These are phyloP conservation scores for Fusarium veterinarium DNA, from an alignment of 2,329 filamentous ascomycete genomes.

Conservation along the genomic window DNA sequence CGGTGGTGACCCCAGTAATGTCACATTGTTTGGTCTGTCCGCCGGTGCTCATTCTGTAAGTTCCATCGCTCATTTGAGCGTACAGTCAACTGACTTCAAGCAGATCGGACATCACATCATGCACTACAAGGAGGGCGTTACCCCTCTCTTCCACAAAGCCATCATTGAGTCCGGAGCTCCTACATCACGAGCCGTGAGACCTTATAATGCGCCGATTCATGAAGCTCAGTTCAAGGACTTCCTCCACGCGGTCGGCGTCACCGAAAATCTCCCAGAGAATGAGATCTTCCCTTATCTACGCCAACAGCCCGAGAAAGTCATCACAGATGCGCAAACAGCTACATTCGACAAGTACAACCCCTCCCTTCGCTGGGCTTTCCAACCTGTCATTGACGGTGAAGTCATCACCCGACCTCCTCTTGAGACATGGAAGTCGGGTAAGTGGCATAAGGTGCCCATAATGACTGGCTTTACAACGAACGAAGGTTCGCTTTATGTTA, in stretches of 20 bases:
- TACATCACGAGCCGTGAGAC: conserved; percentile 64
- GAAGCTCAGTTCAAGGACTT: conserved; percentile 62
- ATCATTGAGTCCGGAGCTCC: conserved; percentile 68
- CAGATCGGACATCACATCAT: conserved; percentile 77
- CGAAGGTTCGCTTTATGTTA: conserved; percentile 75
- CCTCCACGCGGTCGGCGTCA: conserved; percentile 22
- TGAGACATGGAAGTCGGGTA: conserved; percentile 60
- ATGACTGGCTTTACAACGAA: conserved; percentile 77
- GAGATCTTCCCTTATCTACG: conserved; percentile 62
- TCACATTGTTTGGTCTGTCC: conserved; percentile 52
- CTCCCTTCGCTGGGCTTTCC: conserved; percentile 71
- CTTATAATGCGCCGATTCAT: conserved; percentile 68
- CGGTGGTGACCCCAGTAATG: conserved; percentile 61
- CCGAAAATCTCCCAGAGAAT: conserved; percentile 13
- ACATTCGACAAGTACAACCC: conserved; percentile 59
- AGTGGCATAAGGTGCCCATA: conserved; percentile 54
- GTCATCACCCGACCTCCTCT: conserved; percentile 70
- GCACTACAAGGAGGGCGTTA: conserved; percentile 54
- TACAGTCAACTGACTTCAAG: not conserved
- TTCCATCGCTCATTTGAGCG: accelerated
- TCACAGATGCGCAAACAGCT: conserved; percentile 52
- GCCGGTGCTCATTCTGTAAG: conserved; percentile 64
- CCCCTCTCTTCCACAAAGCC: conserved; percentile 61
- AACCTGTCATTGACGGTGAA: conserved; percentile 71
- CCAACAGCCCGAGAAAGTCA: conserved; percentile 45